phyloP scores from a whole-genome alignment of 2,329 filamentous ascomycete species.

The Botrytis paeoniae region DNA sequence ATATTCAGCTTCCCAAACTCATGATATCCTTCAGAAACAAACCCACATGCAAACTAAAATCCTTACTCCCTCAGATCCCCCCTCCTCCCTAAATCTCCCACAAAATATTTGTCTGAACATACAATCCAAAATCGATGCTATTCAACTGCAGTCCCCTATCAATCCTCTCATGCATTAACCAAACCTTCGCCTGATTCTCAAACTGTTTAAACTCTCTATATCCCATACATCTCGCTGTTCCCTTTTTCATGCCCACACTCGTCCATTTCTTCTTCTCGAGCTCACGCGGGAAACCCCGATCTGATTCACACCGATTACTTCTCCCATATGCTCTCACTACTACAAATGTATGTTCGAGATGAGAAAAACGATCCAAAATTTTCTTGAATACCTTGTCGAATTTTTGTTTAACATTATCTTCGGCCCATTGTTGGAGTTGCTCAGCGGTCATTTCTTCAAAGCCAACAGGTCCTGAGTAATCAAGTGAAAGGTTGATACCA shows the following conservation, averaged over 20 bases:
- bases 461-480: fast-evolving
- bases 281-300: neutral
- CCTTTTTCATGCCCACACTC: neutral
- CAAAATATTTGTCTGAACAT: neutral
- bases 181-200: neutral
- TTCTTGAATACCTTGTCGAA: neutral
- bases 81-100: neutral
- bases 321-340: neutral
- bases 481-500: neutral
- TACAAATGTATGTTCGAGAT: neutral
- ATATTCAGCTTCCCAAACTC: neutral
- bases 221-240: neutral
- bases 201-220: neutral
- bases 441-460: neutral
- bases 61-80: neutral
- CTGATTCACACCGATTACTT: neutral
- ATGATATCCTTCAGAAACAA: no score
- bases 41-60: neutral
- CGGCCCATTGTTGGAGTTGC: neutral
- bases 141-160: neutral
- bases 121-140: neutral
- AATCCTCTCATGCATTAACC: neutral
- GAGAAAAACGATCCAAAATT: neutral
- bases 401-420: neutral
- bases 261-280: neutral